Evolutionary conservation across 2,329 filamentous ascomycete genomes (phyloP), one percentile per base, ranked within the genome.

Genomic region (Capronia epimyces): DNA sequence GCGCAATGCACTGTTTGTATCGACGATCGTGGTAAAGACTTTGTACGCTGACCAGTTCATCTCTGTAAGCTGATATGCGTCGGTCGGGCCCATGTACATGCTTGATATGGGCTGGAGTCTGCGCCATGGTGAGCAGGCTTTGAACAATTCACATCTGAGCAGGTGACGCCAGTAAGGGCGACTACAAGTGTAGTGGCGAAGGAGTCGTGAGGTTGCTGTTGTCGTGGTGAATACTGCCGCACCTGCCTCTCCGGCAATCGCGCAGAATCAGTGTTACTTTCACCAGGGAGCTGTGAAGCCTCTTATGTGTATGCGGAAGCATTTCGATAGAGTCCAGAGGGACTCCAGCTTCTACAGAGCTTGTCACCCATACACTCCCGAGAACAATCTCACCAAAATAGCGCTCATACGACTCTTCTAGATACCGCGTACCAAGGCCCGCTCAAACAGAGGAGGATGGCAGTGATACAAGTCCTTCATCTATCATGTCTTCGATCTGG

Each of bases 401-500:
- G 7, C 7, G 36, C 20, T 10, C 24, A 27, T 5, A 10, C 24
- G 24, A 5, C 36, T 16, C 20, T 5, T 39, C 16, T 15, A 18
- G 36, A 13, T 7, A 20, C n/a, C 7, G 36, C 20, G 8, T 5
- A 32, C 7, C 7, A 13, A 37, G 12, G 20, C 34, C n/a, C 15
- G 6, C 20, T 37, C 34, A 37, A 20, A 3, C 20, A 13, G 16
- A 37, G 6, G 37, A n/a, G 18, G 18, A 13, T 27, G 32, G 9
- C 3, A 46, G 24, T 4, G 29, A 8, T 8, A 60, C 43, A 12
- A 61, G 50, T 20, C 58, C 59, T 18, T 61, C 59, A 22, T 60
- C 59, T 25, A 53, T 43, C 59, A 61, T 57, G n/a, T 60, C 56
- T 25, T 57, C 48, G 27, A 61, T 25, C 24, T 60, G 59, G 7